Evolutionary conservation across 108 stramenopile genomes (phyloP).

Genomic region (Cyclotella sp.): DNA sequence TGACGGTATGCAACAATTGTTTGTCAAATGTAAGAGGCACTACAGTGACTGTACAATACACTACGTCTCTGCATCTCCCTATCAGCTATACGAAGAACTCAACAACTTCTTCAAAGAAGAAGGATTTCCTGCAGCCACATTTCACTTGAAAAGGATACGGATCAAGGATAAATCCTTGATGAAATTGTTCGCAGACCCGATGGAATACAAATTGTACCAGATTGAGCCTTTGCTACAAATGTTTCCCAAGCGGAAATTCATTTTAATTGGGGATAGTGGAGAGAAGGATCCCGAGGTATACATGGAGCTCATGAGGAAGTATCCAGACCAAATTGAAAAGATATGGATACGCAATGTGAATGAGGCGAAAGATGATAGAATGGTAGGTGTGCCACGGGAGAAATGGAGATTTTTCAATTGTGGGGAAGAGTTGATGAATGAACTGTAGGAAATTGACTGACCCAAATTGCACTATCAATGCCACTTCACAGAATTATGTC

Average conservation of each 20-base stretch:
- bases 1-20: conserved; percentile 53
- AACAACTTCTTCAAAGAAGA: conserved; percentile 29
- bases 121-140: conserved; percentile 51
- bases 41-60: conserved; percentile 42
- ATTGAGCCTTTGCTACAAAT: conserved; percentile 36
- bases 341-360: conserved; percentile 48
- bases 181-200: conserved; percentile 49
- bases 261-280: conserved; percentile 57
- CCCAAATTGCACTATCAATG: not conserved
- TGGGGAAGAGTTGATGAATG: conserved; percentile 22
- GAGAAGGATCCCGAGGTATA: conserved; percentile 60
- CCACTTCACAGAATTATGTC: too few relatives aligned
- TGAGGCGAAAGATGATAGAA: conserved; percentile 13
- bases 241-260: conserved; percentile 47
- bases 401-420: conserved; percentile 23
- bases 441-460: conserved; percentile 4
- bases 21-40: conserved; percentile 25
- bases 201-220: conserved; percentile 39
- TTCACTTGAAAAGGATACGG: conserved; percentile 52
- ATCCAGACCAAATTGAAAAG: conserved; percentile 51
- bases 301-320: conserved; percentile 31
- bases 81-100: conserved; percentile 53
- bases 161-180: conserved; percentile 40
- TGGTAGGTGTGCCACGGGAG: conserved; percentile 21
- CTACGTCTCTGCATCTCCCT: conserved; percentile 52